Percentiles rank a stretch among this genome's conserved stretches.
Evolutionary conservation across 2,329 filamentous ascomycete species (phyloP).

Genomic region (Lomentospora prolificans): DNA sequence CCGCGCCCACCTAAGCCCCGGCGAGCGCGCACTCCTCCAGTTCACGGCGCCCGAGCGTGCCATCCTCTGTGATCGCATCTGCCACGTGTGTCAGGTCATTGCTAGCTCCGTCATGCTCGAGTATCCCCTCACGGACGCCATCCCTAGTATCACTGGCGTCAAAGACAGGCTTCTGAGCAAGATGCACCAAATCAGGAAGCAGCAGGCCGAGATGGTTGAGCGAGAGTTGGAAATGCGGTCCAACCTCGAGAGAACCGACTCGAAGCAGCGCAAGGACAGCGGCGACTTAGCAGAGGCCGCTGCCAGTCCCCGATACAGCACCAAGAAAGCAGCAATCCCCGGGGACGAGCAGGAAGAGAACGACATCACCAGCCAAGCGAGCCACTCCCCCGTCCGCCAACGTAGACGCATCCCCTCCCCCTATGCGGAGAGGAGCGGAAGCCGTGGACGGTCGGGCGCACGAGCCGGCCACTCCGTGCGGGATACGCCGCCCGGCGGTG

Average conservation of each 20-base stretch:
- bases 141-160: constrained; percentile 72
- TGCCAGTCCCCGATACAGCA: neutral
- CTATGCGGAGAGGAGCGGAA: constrained; percentile 12
- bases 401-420: neutral
- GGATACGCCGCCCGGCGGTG: constrained; percentile 13
- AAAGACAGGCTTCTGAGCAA: constrained; percentile 77
- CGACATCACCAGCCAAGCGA: too few relatives aligned
- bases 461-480: neutral
- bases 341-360: constrained; percentile 10
- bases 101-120: constrained; percentile 90
- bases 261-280: neutral
- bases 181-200: constrained; percentile 77
- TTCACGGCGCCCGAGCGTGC: constrained; percentile 72
- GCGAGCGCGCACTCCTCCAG: constrained; percentile 70
- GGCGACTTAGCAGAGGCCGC: too few relatives aligned
- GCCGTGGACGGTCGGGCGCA: neutral
- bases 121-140: constrained; percentile 80
- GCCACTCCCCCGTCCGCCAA: neutral
- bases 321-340: constrained; percentile 11
- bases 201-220: constrained; percentile 41
- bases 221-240: constrained; percentile 4
- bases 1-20: constrained; percentile 62
- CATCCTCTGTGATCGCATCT: constrained; percentile 78
- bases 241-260: constrained; percentile 10
- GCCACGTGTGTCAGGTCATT: constrained; percentile 77